A percentile compares a stretch with the other conserved stretches of the same genome.
Evolutionary conservation across 2,329 filamentous ascomycete genomes (phyloP).

Genomic region (Penicillium glabrum): DNA sequence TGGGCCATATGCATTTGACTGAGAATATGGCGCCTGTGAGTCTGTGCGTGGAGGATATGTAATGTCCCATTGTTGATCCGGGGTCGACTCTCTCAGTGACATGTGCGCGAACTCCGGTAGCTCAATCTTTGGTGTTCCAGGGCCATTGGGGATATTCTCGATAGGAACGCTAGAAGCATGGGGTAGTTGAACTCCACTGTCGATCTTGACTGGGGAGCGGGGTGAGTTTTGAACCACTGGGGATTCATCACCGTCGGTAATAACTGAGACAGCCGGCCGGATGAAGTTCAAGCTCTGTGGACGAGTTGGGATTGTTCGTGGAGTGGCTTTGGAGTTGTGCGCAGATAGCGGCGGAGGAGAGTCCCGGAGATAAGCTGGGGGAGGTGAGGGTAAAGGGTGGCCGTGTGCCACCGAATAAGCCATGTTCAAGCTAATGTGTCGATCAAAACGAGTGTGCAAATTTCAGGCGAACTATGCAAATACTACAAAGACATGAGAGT

Average conservation of each 20-base stretch:
- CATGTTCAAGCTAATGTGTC: not conserved
- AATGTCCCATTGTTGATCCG: constrained; percentile 17
- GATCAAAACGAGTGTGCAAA: constrained; percentile 4
- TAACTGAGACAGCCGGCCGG: constrained; percentile 26
- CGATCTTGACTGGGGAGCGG: constrained; percentile 36
- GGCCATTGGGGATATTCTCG: constrained; percentile 26
- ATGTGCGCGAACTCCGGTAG: constrained; percentile 27
- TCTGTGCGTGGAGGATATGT: constrained; percentile 27
- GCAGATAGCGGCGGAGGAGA: constrained; percentile 27
- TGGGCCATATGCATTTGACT: constrained; percentile 23
- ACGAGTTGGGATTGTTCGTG: constrained; percentile 23
- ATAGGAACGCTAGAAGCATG: constrained; percentile 29
- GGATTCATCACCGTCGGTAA: constrained; percentile 19
- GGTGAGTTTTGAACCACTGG: constrained; percentile 31
- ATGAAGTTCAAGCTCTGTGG: constrained; percentile 20
- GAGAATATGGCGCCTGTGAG: constrained; percentile 18
- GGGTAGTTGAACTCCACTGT: constrained; percentile 25
- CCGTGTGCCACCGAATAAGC: not conserved
- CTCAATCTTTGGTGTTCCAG: constrained; percentile 22
- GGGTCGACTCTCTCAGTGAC: constrained; percentile 25
- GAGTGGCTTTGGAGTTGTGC: constrained; percentile 20
- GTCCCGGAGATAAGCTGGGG: constrained; percentile 44
- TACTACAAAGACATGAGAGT: not conserved
- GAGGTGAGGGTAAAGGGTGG: constrained; percentile 36
- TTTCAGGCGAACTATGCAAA: not conserved